A percentile compares a stretch with the other conserved stretches of the same genome.
Conservation (phyloP, 257 asterid genomes). For the Solanum chmielewskii region DNA sequence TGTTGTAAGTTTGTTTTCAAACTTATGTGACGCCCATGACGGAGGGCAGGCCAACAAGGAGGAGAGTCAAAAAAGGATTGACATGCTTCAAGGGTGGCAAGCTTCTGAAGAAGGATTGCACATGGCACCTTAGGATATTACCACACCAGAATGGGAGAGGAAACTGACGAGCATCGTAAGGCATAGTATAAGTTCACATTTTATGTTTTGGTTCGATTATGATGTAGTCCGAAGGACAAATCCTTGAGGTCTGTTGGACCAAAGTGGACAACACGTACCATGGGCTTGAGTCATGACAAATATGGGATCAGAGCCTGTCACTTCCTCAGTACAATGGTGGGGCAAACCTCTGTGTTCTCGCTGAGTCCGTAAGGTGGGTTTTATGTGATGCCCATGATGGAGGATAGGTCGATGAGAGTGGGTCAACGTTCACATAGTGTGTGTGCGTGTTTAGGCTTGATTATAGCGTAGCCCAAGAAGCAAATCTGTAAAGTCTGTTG, state of each 20-base stretch:
- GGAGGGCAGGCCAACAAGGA: not conserved
- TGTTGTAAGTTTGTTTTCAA: not conserved
- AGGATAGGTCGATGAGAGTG: not conserved
- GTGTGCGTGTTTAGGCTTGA: not conserved
- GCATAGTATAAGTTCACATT: not conserved
- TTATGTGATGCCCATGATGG: not conserved
- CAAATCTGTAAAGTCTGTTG: not conserved
- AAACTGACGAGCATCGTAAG: not conserved
- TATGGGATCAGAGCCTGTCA: not conserved
- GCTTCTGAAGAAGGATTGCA: not conserved
- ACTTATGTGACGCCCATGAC: not conserved
- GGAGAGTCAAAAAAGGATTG: not conserved
- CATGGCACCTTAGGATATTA: not conserved
- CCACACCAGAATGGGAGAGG: not conserved
- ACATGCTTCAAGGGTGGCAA: not conserved
- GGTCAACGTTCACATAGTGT: not conserved
- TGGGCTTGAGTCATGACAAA: not conserved
- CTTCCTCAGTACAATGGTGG: not conserved
- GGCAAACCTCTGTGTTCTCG: not conserved
- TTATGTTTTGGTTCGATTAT: not conserved
- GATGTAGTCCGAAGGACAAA: not conserved
- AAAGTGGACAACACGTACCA: not conserved
- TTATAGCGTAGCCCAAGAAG: not conserved
- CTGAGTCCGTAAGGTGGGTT: not conserved
- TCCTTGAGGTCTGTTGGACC: not conserved